These are phyloP conservation scores for Aspergillus tubingensis DNA, from an alignment of 2,329 filamentous ascomycete species.

Conservation along the genomic window DNA sequence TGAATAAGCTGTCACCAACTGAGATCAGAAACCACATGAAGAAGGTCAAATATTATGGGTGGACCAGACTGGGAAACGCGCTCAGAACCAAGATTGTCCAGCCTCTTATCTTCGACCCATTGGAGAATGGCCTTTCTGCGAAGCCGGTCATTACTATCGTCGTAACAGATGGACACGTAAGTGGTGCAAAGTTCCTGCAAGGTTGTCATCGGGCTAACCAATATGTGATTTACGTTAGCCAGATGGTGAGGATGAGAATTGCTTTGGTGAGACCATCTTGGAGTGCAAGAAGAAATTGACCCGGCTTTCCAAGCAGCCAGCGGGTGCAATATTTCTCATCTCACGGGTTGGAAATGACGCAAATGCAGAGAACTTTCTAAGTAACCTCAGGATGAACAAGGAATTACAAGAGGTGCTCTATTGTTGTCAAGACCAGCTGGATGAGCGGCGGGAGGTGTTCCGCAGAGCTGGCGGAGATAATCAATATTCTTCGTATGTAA, in stretches of 20 bases:
- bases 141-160: not conserved
- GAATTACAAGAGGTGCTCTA: not conserved
- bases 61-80: not conserved
- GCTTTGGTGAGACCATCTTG: not conserved
- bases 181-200: not conserved
- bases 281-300: not conserved
- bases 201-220: not conserved
- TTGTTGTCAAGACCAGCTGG: conserved; percentile 2
- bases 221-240: not conserved
- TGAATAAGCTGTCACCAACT: not conserved
- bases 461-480: not conserved
- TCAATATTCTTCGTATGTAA: not conserved
- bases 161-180: not conserved
- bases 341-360: conserved; percentile 1
- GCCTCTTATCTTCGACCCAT: not conserved
- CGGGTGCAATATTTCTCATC: not conserved
- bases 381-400: not conserved
- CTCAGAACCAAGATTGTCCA: not conserved
- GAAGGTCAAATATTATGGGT: not conserved
- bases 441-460: not conserved
- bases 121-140: not conserved
- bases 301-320: not conserved
- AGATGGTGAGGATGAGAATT: not conserved
- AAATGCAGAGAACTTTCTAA: not conserved
- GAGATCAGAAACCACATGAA: not conserved